Base-by-base conservation (phyloP, 2,329 filamentous ascomycete genomes). In the Diaporthe sp. region DNA sequence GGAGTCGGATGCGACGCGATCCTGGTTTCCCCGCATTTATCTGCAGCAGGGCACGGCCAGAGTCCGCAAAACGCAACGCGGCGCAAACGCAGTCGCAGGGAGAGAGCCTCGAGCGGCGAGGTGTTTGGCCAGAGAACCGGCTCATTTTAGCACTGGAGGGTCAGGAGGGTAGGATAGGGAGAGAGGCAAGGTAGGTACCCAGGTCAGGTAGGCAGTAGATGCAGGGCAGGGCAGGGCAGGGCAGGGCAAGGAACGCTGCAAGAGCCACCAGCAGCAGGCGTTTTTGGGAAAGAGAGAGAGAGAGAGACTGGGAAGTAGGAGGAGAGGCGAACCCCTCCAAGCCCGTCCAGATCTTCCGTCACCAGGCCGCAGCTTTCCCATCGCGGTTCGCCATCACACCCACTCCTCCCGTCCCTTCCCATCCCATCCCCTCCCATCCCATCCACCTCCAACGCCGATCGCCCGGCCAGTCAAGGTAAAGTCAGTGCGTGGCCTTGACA, bases 1-100 rank as follows among this genome's bases (percentile, higher is more conserved):
- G 65, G 65, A 70, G 65, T 70, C 47, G 49, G 44, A 73, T 61
- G 58, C 44, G 71, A 55, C 60, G 61, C 34, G 63, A 74, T 68
- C 67, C 72, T 74, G 65, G 57, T 71, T 73, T 76, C 75, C 75
- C 75, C 75, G 75, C 75, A 76, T 75, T 75, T 76, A 71, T 71
- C 68, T 71, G 71, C 71, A 73, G 71, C 71, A 73, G 71, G 71
- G 44, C 71, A 67, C 73, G 73, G 70, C 47, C 73, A 75, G 68
- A 51, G 67, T 70, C 73, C 70, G 73, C 70, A 58, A 58, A 51
- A 51, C 68, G 68, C 68, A 60, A 49, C 25, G 53, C 51, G 49
- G 13, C 65, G 65, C 20, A 42, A 55, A 55, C 65, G 65, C 61
- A 65, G 25, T 17, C 61, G 61, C 61, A 65, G 42, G 61, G 61